These are phyloP conservation scores for Tilletia setariae DNA, from an alignment of 1,284 basidiomycete genomes.

Conservation along the genomic window DNA sequence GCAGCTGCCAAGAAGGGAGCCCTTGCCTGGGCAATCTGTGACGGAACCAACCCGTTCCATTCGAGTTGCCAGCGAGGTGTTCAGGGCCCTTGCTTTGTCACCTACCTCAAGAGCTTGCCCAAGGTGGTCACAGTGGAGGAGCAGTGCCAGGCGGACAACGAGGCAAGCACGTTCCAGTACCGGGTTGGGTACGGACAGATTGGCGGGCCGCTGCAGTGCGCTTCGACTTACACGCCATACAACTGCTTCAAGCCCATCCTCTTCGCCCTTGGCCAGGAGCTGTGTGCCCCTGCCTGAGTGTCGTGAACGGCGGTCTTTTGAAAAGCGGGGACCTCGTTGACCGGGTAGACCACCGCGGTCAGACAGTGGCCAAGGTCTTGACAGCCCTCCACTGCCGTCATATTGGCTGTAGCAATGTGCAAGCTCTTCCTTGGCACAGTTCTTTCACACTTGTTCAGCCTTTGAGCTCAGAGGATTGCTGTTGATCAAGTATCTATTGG, in stretches of 20 bases:
- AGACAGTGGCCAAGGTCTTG: no score
- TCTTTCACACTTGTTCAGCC: no score
- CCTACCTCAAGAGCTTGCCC: constrained; percentile 9
- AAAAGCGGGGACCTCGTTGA: no score
- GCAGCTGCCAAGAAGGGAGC: not conserved
- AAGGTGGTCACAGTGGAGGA: not conserved
- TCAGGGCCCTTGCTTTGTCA: not conserved
- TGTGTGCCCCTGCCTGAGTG: no score
- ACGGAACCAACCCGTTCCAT: not conserved
- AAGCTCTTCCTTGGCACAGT: no score
- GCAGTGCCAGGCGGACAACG: not conserved
- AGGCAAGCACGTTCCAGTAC: constrained; percentile 1
- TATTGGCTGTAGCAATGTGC: no score
- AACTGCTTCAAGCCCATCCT: not conserved
- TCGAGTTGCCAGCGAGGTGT: not conserved
- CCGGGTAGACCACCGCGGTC: no score
- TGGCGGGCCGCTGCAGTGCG: constrained; percentile 7
- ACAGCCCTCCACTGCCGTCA: no score
- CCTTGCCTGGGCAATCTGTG: constrained; percentile 7
- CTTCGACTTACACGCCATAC: not conserved
- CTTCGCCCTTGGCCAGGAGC: not conserved
- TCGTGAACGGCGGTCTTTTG: no score
- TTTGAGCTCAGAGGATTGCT: no score
- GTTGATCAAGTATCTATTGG: no score
- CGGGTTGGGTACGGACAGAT: not conserved